These are phyloP conservation scores for Acanthochlamys bracteata DNA, from an alignment of 106 monocot genomes.

Conservation along the genomic window DNA sequence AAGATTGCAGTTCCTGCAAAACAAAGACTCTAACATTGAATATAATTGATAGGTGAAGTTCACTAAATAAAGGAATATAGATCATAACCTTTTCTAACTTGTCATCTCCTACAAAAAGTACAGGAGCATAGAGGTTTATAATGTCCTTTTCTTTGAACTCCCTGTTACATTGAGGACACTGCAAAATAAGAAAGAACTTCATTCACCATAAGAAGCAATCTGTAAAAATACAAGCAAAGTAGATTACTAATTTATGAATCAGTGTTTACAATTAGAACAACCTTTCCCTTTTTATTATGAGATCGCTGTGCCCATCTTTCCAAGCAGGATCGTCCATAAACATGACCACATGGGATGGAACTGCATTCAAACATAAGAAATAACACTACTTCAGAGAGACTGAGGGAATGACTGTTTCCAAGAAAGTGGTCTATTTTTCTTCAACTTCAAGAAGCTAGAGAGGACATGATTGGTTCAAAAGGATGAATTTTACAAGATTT, in stretches of 20 bases:
- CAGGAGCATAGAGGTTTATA: slow-evolving; percentile 46
- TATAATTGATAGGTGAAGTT: slow-evolving; percentile 1
- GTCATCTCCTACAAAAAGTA: slow-evolving; percentile 34
- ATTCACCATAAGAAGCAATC: neutral
- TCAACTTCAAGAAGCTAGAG: too few relatives aligned
- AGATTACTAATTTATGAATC: neutral
- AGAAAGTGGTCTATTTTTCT: too few relatives aligned
- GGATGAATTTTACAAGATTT: too few relatives aligned
- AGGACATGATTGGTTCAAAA: too few relatives aligned
- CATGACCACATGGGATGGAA: slow-evolving; percentile 77
- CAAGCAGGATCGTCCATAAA: slow-evolving; percentile 71
- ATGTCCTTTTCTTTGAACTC: slow-evolving; percentile 23
- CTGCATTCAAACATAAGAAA: slow-evolving; percentile 22
- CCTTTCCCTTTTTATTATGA: slow-evolving; percentile 41
- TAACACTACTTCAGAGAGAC: neutral
- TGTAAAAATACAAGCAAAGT: neutral
- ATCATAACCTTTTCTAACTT: slow-evolving; percentile 48
- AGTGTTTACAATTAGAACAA: neutral
- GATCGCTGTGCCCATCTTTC: slow-evolving; percentile 54
- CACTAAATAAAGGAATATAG: neutral
- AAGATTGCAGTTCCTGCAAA: slow-evolving; percentile 46
- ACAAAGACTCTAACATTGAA: neutral
- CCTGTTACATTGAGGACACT: slow-evolving; percentile 30
- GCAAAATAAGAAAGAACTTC: neutral
- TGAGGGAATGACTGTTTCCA: too few relatives aligned